A percentile compares a stretch with the other conserved stretches of the same genome.
These are phyloP conservation scores for Tricholoma sp. DNA, from an alignment of 768 basidiomycete species.

Conservation along the genomic window DNA sequence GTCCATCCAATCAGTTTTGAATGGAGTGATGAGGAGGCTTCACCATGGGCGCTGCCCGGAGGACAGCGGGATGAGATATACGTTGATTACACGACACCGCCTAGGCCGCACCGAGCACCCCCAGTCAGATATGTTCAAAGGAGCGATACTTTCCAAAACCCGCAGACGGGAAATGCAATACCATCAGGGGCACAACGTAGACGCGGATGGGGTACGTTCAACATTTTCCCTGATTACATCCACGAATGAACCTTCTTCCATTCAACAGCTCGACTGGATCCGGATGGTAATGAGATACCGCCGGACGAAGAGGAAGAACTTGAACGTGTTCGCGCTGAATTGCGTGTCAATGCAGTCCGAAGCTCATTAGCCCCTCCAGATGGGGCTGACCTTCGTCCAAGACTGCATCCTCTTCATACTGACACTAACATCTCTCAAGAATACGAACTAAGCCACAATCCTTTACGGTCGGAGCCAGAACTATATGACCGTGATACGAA, in stretches of 20 bases:
- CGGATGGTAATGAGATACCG: slow-evolving; percentile 61
- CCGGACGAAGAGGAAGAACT: slow-evolving; percentile 58
- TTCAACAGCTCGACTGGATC: slow-evolving; percentile 39
- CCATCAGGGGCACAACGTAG: slow-evolving; percentile 21
- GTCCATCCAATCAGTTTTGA: slow-evolving; percentile 35
- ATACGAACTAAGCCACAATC: not conserved
- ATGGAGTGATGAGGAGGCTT: slow-evolving; percentile 33
- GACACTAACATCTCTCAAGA: not conserved
- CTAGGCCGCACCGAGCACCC: not conserved
- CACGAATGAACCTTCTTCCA: not conserved
- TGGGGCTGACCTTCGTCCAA: slow-evolving; percentile 6
- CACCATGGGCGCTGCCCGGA: slow-evolving; percentile 26
- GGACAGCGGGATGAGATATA: slow-evolving; percentile 1
- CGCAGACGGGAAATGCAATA: slow-evolving; percentile 1
- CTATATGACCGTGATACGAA: slow-evolving; percentile 1
- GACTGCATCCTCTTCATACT: slow-evolving; percentile 8
- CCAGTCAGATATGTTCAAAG: slow-evolving; percentile 5
- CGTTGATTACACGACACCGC: not conserved
- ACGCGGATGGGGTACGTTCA: slow-evolving; percentile 42
- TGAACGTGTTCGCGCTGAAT: slow-evolving; percentile 46
- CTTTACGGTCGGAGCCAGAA: slow-evolving; percentile 19
- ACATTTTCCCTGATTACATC: not conserved
- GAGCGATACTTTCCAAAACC: slow-evolving; percentile 6
- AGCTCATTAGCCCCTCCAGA: slow-evolving; percentile 1
- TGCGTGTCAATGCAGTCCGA: slow-evolving; percentile 33